Conservation (phyloP, 1,139 yeast species). For the Scheffersomyces titani region DNA sequence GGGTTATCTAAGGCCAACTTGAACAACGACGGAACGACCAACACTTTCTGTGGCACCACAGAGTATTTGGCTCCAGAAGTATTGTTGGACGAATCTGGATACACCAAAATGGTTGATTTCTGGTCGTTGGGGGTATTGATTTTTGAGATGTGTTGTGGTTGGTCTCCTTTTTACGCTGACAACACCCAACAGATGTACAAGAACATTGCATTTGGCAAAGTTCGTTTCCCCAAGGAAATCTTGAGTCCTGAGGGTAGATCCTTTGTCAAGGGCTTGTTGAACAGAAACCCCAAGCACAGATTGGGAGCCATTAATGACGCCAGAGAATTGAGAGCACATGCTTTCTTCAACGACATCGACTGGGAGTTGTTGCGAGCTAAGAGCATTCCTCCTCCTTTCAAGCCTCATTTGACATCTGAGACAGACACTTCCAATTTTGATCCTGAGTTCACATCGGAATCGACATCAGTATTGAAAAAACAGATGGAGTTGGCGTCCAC, state of each 20-base stretch:
- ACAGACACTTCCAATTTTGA: slow-evolving; percentile 95
- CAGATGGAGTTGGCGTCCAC: slow-evolving; percentile 69
- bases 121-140: slow-evolving; percentile 84
- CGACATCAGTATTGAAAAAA: slow-evolving; percentile 76
- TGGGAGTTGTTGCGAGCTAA: slow-evolving; percentile 80
- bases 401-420: slow-evolving; percentile 88
- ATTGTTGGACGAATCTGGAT: slow-evolving; percentile 77
- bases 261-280: slow-evolving; percentile 89
- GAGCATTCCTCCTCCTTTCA: slow-evolving; percentile 95
- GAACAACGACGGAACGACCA: slow-evolving; percentile 86
- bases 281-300: slow-evolving; percentile 93
- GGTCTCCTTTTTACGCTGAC: slow-evolving; percentile 99
- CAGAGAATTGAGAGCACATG: slow-evolving; percentile 84
- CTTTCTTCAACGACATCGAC: slow-evolving; percentile 86
- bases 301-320: slow-evolving; percentile 92
- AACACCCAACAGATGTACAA: slow-evolving; percentile 98
- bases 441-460: slow-evolving; percentile 93
- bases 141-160: slow-evolving; percentile 94
- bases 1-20: slow-evolving; percentile 94
- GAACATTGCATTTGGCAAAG: slow-evolving; percentile 97
- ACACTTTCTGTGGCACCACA: slow-evolving; percentile 97
- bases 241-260: slow-evolving; percentile 89
- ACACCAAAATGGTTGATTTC: slow-evolving; percentile 84
- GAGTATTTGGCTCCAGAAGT: slow-evolving; percentile 87
- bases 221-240: slow-evolving; percentile 93